Evolutionary conservation across 352 stramenopile genomes (phyloP).

Genomic region (Globisporangium orthogonon): DNA sequence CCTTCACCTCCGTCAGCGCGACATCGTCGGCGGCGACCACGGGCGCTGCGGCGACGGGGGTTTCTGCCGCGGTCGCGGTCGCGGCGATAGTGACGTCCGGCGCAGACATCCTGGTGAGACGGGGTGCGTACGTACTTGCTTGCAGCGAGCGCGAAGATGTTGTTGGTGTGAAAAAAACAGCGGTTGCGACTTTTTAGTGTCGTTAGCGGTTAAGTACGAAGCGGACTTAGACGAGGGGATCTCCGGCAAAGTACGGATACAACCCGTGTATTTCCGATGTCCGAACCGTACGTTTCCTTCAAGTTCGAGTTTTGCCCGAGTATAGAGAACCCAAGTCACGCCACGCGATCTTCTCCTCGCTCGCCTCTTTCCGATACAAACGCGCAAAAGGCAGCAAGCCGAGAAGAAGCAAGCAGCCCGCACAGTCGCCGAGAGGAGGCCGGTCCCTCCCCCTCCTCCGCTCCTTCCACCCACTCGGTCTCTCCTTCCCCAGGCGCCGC

Average conservation of each 20-base stretch:
- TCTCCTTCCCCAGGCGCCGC: neutral
- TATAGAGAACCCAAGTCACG: neutral
- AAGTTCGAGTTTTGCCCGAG: neutral
- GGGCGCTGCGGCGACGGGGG: neutral
- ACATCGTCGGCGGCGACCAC: slow-evolving; percentile 36
- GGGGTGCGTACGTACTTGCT: neutral
- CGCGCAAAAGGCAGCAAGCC: neutral
- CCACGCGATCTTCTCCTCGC: neutral
- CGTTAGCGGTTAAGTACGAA: no score
- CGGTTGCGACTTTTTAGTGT: no score
- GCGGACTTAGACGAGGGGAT: neutral
- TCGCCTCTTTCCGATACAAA: neutral
- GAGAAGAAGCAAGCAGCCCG: no score
- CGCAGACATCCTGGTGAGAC: slow-evolving; percentile 1
- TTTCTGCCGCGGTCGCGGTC: neutral
- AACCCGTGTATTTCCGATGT: no score
- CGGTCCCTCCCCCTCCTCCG: neutral
- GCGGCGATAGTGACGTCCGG: neutral
- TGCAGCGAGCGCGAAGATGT: neutral
- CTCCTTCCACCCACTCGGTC: neutral
- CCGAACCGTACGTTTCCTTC: no score
- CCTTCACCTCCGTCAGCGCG: slow-evolving; percentile 43
- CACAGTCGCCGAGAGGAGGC: no score
- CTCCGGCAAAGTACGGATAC: no score
- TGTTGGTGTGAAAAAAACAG: no score